Evolutionary conservation across 441 rosid genomes (phyloP), one percentile per base, ranked within the genome.

Genomic region (Cnidoscolus chayamansa): DNA sequence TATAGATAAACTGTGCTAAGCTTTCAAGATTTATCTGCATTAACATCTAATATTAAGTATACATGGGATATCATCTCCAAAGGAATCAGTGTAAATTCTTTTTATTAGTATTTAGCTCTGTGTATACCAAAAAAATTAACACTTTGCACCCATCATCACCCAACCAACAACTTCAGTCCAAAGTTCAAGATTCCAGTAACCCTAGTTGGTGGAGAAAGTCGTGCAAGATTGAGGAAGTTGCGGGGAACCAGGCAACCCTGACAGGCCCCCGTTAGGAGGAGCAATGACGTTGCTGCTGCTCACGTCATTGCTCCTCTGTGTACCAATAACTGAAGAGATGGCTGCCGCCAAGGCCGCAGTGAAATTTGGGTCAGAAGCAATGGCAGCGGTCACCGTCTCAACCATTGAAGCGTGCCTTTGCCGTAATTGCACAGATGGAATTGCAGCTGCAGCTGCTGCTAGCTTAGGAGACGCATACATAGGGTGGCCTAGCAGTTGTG

Each of bases 161-260:
- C 20, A 68, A 37, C 25, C 35, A 25, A 15, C 17, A 56, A 43
- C 63, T 43, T 68, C 10, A 55, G 56, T 10, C 71, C 48, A 37
- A 54, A n/a, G 25, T 62, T 17, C 16, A 53, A 5, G n/a, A 53
- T 32, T 31, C 30, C 40, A 20, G 35, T 16, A 7, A 15, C 10
- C 19, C 66, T 80, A 89, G 79, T 79, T 89, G 54, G 93, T 85
- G 67, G 98, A 89, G 81, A 89, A 89, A 72, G 97, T 91, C 78
- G 94, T 91, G 88, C 96, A 93, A 78, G 94, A 88, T 66, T 91
- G 94, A 66, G 91, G 97, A 84, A 88, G 89, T 74, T 84, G 94
- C 11, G 97, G 91, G 11, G 98, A 88, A 15, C 83, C 87, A 5
- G 92, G 88, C 68, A 75, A 70, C 15, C 76, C 81, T 17, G 77